These are phyloP conservation scores for Colletotrichum echinochloae DNA, from an alignment of 2,329 filamentous ascomycete genomes.

Conservation along the genomic window DNA sequence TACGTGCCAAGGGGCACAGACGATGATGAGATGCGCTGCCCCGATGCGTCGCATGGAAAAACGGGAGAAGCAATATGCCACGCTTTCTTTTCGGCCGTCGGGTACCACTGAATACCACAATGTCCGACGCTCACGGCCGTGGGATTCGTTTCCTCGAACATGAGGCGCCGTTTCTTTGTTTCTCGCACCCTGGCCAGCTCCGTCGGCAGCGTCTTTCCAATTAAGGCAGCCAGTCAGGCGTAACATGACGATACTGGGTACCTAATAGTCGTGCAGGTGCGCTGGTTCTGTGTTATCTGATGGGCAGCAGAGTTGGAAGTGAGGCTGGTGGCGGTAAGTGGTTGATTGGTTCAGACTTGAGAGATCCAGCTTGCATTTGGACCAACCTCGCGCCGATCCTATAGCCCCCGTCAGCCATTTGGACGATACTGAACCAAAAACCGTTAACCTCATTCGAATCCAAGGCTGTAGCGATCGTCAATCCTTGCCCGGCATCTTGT, in stretches of 20 bases:
- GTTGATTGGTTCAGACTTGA: not conserved
- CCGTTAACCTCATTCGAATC: not conserved
- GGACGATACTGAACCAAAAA: not conserved
- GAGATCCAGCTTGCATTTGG: not conserved
- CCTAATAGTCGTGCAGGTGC: not conserved
- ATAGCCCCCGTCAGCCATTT: not conserved
- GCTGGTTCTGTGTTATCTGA: not conserved
- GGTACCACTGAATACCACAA: not conserved
- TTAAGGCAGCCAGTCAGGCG: not conserved
- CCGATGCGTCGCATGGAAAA: not conserved
- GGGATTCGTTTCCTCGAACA: not conserved
- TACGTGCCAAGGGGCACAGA: not conserved
- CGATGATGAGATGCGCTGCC: not conserved
- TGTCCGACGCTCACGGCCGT: slow-evolving; percentile 14
- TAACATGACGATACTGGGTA: not conserved
- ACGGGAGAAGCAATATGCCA: slow-evolving; percentile 11
- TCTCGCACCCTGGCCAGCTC: not conserved
- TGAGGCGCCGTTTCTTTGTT: not conserved
- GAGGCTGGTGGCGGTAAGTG: slow-evolving; percentile 4
- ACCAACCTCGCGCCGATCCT: not conserved
- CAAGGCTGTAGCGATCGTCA: not conserved
- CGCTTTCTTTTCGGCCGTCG: slow-evolving; percentile 4
- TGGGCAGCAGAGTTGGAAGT: not conserved
- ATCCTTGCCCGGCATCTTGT: not conserved
- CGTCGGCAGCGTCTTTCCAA: not conserved